A percentile compares a stretch with the other conserved stretches of the same genome.
phyloP scores from a whole-genome alignment of 805 yeast species.

The Tetrapisispora fleetii region DNA sequence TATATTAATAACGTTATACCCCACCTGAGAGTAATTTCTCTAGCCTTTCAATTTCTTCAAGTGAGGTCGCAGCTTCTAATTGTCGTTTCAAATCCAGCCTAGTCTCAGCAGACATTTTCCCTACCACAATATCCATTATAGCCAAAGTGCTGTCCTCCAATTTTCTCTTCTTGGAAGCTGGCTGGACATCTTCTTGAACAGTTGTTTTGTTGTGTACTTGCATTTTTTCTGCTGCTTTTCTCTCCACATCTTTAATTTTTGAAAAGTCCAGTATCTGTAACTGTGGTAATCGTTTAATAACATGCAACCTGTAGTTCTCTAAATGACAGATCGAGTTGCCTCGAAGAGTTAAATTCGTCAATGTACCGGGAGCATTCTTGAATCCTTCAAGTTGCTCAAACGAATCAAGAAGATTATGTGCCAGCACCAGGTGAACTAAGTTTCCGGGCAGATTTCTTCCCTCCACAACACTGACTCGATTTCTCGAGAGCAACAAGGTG shows the following conservation, averaged over 20 bases:
- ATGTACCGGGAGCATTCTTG: conserved; percentile 29
- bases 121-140: conserved; percentile 30
- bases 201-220: conserved; percentile 2
- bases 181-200: background rate
- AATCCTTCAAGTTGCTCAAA: conserved; percentile 39
- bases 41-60: conserved; percentile 67
- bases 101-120: conserved; percentile 47
- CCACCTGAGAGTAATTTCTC: conserved; percentile 42
- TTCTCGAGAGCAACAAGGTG: conserved; percentile 53
- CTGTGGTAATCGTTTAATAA: conserved; percentile 54
- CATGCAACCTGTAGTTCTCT: conserved; percentile 47
- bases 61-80: conserved; percentile 51
- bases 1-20: conserved; percentile 5
- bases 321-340: conserved; percentile 49
- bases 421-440: conserved; percentile 40
- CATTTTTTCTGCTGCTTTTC: conserved; percentile 34
- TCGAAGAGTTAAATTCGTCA: conserved; percentile 40
- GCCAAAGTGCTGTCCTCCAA: conserved; percentile 26
- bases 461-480: conserved; percentile 40
- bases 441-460: conserved; percentile 22
- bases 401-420: conserved; percentile 45
- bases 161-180: background rate
- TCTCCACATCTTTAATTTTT: conserved; percentile 48
- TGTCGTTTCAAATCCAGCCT: conserved; percentile 40
- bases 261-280: conserved; percentile 59